phyloP scores from a whole-genome alignment of 352 stramenopile species.

The Peronosclerospora sorghi region DNA sequence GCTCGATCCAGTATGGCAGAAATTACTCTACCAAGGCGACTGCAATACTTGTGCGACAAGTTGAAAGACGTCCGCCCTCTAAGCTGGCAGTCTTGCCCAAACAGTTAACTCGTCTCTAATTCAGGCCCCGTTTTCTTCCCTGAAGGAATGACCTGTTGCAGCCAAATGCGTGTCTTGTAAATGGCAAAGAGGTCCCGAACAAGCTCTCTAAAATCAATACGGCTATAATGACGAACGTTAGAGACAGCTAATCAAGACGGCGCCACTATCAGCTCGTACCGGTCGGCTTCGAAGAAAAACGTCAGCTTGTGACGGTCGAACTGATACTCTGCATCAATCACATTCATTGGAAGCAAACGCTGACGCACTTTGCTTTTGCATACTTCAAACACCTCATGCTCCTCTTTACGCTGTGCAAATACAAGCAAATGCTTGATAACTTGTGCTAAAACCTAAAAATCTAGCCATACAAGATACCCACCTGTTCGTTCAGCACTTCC shows the following conservation, averaged over 20 bases:
- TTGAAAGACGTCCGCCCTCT: constrained; percentile 5
- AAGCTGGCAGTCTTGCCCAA: constrained; percentile 1
- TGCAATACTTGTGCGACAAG: constrained; percentile 11
- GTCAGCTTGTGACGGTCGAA: constrained; percentile 98
- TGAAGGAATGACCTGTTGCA: constrained; percentile 88
- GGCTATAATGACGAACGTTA: constrained; percentile 20
- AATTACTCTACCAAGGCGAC: constrained; percentile 8
- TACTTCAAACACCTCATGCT: constrained; percentile 93
- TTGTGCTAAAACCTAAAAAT: not conserved
- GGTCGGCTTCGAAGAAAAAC: constrained; percentile 97
- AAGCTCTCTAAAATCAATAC: constrained; percentile 96
- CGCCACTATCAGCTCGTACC: constrained; percentile 31
- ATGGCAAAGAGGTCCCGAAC: constrained; percentile 97
- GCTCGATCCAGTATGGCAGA: constrained; percentile 10
- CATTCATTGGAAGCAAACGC: constrained; percentile 91
- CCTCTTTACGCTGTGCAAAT: constrained; percentile 75
- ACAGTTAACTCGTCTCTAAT: constrained; percentile 38
- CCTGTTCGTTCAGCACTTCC: constrained; percentile 85
- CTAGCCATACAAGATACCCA: constrained; percentile 1
- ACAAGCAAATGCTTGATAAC: not conserved
- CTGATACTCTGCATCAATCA: constrained; percentile 97
- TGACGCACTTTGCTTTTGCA: constrained; percentile 93
- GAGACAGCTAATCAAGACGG: not conserved
- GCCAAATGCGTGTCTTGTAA: constrained; percentile 98
- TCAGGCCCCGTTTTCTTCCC: constrained; percentile 60